Evolutionary conservation across 495 filamentous ascomycete species (phyloP).

Genomic region (Xylaria flabelliformis): DNA sequence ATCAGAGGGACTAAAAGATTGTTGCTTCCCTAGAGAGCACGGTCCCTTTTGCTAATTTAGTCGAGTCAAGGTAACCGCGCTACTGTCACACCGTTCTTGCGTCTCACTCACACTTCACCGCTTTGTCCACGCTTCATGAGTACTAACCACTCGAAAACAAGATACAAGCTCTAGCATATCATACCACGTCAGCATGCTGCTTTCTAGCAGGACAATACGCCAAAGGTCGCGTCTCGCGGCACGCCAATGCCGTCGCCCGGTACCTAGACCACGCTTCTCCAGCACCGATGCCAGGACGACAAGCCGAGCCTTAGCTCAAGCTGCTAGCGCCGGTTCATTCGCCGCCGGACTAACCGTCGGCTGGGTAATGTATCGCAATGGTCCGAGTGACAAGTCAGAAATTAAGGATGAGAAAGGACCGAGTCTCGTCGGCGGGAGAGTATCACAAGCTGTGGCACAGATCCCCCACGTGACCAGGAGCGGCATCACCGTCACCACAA

Average conservation of each 20-base stretch:
- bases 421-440: neutral
- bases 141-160: neutral
- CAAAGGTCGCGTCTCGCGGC: conserved; percentile 30
- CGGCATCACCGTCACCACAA: neutral
- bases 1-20: neutral
- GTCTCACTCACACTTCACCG: neutral
- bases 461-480: neutral
- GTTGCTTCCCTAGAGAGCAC: neutral
- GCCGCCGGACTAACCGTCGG: conserved; percentile 27
- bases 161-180: neutral
- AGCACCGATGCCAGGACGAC: conserved; percentile 28
- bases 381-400: neutral
- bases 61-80: neutral
- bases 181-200: conserved; percentile 30
- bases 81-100: neutral
- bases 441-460: neutral
- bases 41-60: neutral
- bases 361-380: conserved; percentile 7
- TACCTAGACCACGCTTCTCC: conserved; percentile 31
- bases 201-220: conserved; percentile 29
- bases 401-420: too few species aligned
- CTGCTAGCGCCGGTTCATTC: conserved; percentile 27
- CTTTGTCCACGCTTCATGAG: neutral
- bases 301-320: conserved; percentile 9
- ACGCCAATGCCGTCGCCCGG: conserved; percentile 18